Evolutionary conservation across 495 filamentous ascomycete genomes (phyloP), one percentile per base, ranked within the genome.

Genomic region (Daldinia grandis): DNA sequence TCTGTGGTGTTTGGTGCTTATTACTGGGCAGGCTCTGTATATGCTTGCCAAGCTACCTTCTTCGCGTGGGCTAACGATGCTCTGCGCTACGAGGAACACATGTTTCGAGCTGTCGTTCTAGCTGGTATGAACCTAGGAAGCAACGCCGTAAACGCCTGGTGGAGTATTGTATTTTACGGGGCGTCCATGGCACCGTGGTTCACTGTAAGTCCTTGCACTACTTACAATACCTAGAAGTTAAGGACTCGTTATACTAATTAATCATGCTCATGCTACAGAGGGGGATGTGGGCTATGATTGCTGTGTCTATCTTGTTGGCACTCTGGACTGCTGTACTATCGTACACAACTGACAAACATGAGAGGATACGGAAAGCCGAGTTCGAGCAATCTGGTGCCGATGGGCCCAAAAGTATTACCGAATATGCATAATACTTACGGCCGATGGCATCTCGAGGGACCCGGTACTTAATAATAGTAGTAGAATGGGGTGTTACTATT

Each of bases 111-210:
- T 4, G 76, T 86, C 30, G 82, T 87, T 2, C 81, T 87, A 40
- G 84, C 83, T 3, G 82, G 83, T 40, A 87, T 87, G 85, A 88
- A 89, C 65, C 78, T 85, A 74, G 81, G 83, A 5, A 85, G 81
- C 55, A 87, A 86, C 70, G 84, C 84, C 2, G 76, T 89, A 3
- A 85, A 87, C 64, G 83, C 85, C 1, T 89, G 84, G 84, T 91
- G 89, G 89, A 86, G 82, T 51, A 84, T 91, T 27, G 56, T 91
- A 15, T 90, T 91, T 73, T 91, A 90, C 66, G 83, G 82, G 1
- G 86, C 87, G 5, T 76, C 80, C 27, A 80, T 84, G 74, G 88
- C 88, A 47, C 88, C 88, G 14, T 81, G 81, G 72, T 90, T 90
- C 66, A 87, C 75, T 25, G 81, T 84, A 56, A 74, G 78, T 79